Percentiles rank a stretch among this genome's conserved stretches.
These are phyloP conservation scores for Hamamelis virginiana DNA, from an alignment of 164 flowering plant genomes.

Conservation along the genomic window DNA sequence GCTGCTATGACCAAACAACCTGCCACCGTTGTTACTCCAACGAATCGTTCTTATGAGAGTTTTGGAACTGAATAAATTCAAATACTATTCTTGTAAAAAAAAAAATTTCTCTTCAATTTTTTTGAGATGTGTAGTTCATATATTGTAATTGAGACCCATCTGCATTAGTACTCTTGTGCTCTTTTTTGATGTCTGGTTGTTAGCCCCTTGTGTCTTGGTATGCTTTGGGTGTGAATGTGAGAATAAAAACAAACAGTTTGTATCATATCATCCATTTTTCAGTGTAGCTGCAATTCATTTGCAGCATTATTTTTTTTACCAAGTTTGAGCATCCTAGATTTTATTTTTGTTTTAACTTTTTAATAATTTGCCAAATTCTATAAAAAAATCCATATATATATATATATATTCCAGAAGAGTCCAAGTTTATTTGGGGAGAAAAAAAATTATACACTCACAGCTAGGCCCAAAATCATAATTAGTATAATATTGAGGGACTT, in stretches of 20 bases:
- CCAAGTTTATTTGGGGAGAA: no score
- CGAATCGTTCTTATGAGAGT: constrained; percentile 17
- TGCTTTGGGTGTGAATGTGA: constrained; percentile 2
- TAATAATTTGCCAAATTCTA: no score
- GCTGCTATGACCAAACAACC: constrained; percentile 66
- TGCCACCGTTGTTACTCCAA: constrained; percentile 13
- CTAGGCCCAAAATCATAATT: no score
- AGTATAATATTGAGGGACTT: no score
- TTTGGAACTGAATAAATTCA: constrained; percentile 20
- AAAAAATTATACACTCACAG: no score
- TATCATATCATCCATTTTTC: background rate
- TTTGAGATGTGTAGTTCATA: background rate
- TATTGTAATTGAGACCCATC: background rate
- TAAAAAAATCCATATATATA: no score
- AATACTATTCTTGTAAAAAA: background rate
- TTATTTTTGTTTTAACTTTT: no score
- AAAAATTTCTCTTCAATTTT: no score
- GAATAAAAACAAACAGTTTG: background rate
- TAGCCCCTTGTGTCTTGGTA: background rate
- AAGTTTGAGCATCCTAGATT: no score
- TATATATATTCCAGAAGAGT: no score
- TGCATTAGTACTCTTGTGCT: background rate
- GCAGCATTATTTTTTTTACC: no score
- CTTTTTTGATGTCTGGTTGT: background rate
- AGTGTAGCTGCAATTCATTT: no score